Base-by-base conservation (phyloP, 257 asterid species). In the Cinchona pubescens region DNA sequence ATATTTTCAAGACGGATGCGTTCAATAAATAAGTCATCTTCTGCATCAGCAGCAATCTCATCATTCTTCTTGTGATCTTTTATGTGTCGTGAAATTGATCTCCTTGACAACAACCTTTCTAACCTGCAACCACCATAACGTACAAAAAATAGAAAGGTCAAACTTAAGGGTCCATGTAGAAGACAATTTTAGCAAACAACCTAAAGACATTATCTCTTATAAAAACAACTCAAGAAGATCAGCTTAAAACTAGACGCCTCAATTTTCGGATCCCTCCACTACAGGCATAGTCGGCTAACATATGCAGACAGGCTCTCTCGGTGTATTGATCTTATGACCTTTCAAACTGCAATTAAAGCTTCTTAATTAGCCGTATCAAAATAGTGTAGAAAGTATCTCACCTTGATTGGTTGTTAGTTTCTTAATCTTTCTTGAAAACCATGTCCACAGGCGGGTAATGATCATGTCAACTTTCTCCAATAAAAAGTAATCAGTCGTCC, bases 381-480 rank as follows among this genome's bases (percentile, higher is more conserved):
- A 59, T 63, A 37, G 69, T 37, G 37, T n/a, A 48, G 48, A 43
- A 60, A 49, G 64, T 49, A 72, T 67, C 82, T 78, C 71, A 90
- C 99, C 90, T 88, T n/a, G n/a, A n/a, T n/a, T n/a, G n/a, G n/a
- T n/a, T n/a, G n/a, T n/a, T n/a, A n/a, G n/a, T n/a, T n/a, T n/a
- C n/a, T n/a, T n/a, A 75, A 95, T 89, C 82, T 84, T 92, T 81
- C 85, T 87, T 89, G 91, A 75, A 75, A 94, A 61, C 96, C 97
- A 94, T 9, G 83, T 78, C 98, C 99, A 92, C 64, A 88, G 77
- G 59, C 91, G 97, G 80, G 80, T 85, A 84, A 94, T 88, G 67
- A 94, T 75, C 60, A 81, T 87, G 77, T 94, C 99, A 78, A 94
- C 92, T 84, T 94, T 94, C 91, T 94, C 99, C 98, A 94, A 75